Evolutionary conservation across 345 rosid genomes (phyloP), one percentile per base, ranked within the genome.

Genomic region (Hypericum androsaemum): DNA sequence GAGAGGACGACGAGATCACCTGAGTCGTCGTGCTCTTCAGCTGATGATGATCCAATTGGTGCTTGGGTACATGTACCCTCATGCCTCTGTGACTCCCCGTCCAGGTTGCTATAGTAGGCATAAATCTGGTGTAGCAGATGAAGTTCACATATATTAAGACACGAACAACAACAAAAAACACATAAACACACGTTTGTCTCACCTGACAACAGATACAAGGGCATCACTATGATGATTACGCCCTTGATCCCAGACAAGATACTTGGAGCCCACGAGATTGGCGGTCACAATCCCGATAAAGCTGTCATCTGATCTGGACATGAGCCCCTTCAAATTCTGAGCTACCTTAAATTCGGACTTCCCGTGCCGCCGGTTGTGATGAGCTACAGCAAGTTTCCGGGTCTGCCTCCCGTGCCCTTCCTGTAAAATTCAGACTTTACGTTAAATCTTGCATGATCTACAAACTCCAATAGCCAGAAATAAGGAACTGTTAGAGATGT

Each of bases 321-420:
- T 37, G 37, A 82, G 17, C 41, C 92, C 98, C 66, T 79, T 86
- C 44, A 73, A 47, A 13, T 79, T 73, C 68, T 84, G 96, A 51
- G 95, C 89, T 54, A 90, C 54, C 7, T 66, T 56, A 59, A 71
- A 84, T 57, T 73, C 63, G 47, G 98, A 82, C 69, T 68, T 87
- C 47, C 98, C 95, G 6, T 78, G 74, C 28, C 61, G 68, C 51
- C 87, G 59, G 63, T 71, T 84, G 45, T 83, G 84, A 66, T 76
- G 69, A 58, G 96, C 96, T 12, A 90, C 71, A 1, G 96, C 96
- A 53, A 90, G 79, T 65, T 87, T 87, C 53, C 98, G 71, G 63
- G 84, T 78, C 69, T 80, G 83, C 58, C 96, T 52, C 50, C 98
- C 96, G 22, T 75, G 74, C n/a, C 98, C 98, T 79, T 87, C 96